Conservation (phyloP, 345 rosid genomes). For the Jatropha curcas region DNA sequence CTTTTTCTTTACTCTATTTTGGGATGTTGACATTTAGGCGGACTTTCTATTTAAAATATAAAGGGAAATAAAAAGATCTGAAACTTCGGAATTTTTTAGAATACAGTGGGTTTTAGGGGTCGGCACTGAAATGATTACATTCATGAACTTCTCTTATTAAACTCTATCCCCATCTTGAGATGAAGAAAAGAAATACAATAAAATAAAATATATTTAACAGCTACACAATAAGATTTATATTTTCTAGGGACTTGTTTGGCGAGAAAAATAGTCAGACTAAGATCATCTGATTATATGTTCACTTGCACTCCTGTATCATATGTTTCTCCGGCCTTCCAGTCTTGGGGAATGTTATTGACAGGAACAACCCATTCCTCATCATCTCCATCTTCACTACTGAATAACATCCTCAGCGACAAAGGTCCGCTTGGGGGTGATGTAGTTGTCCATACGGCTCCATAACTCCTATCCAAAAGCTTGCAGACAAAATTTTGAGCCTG, state of each 20-base stretch:
- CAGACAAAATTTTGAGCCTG: conserved; percentile 55
- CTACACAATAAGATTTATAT: neutral
- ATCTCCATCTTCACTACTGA: conserved; percentile 55
- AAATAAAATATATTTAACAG: neutral
- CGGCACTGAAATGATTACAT: conserved; percentile 23
- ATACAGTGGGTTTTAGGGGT: neutral
- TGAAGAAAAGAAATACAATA: neutral
- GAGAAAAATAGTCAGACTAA: neutral
- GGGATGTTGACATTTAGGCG: conserved; percentile 14
- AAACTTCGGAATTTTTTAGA: neutral
- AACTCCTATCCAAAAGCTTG: conserved; percentile 54
- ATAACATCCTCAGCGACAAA: conserved; percentile 59
- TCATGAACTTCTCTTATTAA: conserved; percentile 9
- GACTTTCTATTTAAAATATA: neutral
- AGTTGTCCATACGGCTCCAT: conserved; percentile 62
- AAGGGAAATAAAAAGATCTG: neutral
- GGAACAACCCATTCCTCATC: conserved; percentile 68
- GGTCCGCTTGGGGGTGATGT: conserved; percentile 59
- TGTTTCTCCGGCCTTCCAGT: conserved; percentile 64
- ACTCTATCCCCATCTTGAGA: neutral
- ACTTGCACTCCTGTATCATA: conserved; percentile 68
- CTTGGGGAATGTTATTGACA: conserved; percentile 50
- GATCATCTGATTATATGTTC: conserved; percentile 10
- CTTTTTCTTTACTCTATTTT: neutral
- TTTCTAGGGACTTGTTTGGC: conserved; percentile 2